Evolutionary conservation across 768 basidiomycete genomes (phyloP).

Genomic region (Russula olivacea): DNA sequence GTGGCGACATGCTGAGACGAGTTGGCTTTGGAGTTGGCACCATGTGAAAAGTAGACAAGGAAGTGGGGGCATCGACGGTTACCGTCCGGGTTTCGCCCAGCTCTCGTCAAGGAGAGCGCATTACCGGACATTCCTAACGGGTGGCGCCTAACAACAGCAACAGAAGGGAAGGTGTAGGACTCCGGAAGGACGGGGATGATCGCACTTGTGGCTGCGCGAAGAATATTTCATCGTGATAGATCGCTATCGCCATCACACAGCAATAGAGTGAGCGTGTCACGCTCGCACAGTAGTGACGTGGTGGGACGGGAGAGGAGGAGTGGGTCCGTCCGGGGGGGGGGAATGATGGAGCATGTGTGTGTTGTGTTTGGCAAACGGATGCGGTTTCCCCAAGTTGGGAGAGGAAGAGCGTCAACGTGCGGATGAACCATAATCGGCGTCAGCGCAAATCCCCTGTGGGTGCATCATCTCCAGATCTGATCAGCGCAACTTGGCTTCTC

Average conservation of each 20-base stretch:
- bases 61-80: neutral
- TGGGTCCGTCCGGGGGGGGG: neutral
- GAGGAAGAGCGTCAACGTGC: conserved; percentile 11
- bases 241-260: neutral
- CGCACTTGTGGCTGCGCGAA: conserved; percentile 3
- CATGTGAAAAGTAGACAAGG: conserved; percentile 12
- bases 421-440: conserved; percentile 20
- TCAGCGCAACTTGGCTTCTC: conserved; percentile 18
- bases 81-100: conserved; percentile 5
- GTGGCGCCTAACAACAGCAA: neutral
- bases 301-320: neutral
- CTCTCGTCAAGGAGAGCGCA: neutral
- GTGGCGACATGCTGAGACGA: conserved; percentile 7
- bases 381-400: neutral
- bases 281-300: neutral
- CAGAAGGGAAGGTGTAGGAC: neutral
- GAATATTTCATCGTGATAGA: neutral
- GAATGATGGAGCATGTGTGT: neutral
- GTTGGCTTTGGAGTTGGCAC: conserved; percentile 3
- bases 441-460: conserved; percentile 24
- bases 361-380: too few species aligned
- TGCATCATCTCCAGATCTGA: conserved; percentile 24
- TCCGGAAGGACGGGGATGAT: neutral
- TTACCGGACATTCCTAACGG: conserved; percentile 3
- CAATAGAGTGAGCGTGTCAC: too few species aligned